phyloP scores from a whole-genome alignment of 192 early-diverging fungal species.

The Dimargaris verticillata region DNA sequence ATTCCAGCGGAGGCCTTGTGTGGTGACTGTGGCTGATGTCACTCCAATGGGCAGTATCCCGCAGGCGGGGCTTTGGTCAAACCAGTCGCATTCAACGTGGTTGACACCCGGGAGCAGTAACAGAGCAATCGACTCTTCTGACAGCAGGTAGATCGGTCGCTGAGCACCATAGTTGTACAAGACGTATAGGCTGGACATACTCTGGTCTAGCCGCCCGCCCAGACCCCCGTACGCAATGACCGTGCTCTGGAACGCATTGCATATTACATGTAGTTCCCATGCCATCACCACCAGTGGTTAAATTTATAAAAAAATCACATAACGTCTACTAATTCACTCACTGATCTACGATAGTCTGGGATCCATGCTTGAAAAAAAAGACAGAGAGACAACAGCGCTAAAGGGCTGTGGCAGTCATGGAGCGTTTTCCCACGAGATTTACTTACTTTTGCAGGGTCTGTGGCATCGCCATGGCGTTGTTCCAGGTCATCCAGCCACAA shows the following conservation, averaged over 20 bases:
- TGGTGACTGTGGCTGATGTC: slow-evolving; percentile 39
- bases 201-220: slow-evolving; percentile 81
- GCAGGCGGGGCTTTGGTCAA: slow-evolving; percentile 70
- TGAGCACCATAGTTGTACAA: slow-evolving; percentile 39
- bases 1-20: slow-evolving; percentile 71
- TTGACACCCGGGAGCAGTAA: slow-evolving; percentile 35
- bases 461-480: too few species aligned
- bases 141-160: slow-evolving; percentile 43
- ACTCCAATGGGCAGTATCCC: slow-evolving; percentile 73
- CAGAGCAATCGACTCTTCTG: slow-evolving; percentile 52
- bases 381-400: too few species aligned
- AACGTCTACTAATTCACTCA: too few species aligned
- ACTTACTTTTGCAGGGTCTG: too few species aligned
- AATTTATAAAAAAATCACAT: too few species aligned
- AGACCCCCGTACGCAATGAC: slow-evolving; percentile 69
- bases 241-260: slow-evolving; percentile 20
- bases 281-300: too few species aligned
- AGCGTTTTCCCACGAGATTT: too few species aligned
- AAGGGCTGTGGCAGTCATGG: too few species aligned
- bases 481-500: slow-evolving; percentile 21
- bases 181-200: slow-evolving; percentile 58
- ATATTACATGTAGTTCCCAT: too few species aligned
- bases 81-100: slow-evolving; percentile 38
- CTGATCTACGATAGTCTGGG: too few species aligned
- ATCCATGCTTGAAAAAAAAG: too few species aligned